Percentiles rank a stretch among this genome's conserved stretches.
phyloP scores from a whole-genome alignment of 306 rosid species.

The Myrica gale region DNA sequence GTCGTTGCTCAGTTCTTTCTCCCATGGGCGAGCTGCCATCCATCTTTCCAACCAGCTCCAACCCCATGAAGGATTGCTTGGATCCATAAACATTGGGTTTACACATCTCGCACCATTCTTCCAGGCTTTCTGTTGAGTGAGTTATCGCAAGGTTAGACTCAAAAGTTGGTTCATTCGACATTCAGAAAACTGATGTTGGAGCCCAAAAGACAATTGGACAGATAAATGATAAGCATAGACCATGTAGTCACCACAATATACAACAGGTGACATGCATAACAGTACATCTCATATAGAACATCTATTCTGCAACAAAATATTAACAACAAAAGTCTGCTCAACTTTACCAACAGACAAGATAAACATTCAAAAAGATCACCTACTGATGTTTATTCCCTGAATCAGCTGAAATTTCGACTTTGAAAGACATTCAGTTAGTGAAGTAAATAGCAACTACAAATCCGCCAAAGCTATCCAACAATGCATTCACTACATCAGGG shows the following conservation, averaged over 20 bases:
- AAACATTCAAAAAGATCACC: background rate
- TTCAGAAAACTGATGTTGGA: constrained; percentile 20
- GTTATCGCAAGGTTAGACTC: constrained; percentile 19
- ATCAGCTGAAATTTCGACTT: background rate
- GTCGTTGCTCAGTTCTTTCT: constrained; percentile 61
- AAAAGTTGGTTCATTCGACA: constrained; percentile 15
- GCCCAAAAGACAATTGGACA: constrained; percentile 1
- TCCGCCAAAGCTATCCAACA: background rate
- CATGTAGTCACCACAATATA: background rate
- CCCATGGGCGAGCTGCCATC: constrained; percentile 88
- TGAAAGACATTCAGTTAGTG: background rate
- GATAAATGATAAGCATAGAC: background rate
- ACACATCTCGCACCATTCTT: constrained; percentile 66
- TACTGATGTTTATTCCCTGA: background rate
- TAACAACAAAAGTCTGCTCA: background rate
- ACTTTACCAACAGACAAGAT: background rate
- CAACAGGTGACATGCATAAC: background rate
- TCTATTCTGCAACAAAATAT: background rate
- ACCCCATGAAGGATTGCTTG: constrained; percentile 93
- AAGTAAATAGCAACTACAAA: background rate
- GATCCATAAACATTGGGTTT: constrained; percentile 94
- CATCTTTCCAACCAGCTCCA: constrained; percentile 99
- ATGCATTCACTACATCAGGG: background rate
- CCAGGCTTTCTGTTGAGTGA: constrained; percentile 62
- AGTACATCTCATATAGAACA: no score